These are phyloP conservation scores for Cryomyces minteri DNA, from an alignment of 495 filamentous ascomycete species.

Conservation along the genomic window DNA sequence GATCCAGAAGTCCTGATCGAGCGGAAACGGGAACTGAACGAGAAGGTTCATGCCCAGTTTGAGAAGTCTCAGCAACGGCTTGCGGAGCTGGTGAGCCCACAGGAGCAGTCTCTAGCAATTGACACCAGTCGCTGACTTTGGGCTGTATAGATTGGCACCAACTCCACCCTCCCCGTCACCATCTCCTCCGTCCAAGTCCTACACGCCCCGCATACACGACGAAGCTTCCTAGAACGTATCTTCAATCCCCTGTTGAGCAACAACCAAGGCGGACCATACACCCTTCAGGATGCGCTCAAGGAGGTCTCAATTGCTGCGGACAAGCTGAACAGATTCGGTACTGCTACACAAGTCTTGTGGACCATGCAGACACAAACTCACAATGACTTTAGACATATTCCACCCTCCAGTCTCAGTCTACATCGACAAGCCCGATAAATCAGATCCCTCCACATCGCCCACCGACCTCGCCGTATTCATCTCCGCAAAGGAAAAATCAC, in stretches of 20 bases:
- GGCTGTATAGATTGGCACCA: slow-evolving; percentile 43
- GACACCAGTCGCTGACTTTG: slow-evolving; percentile 1
- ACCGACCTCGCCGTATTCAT: slow-evolving; percentile 67
- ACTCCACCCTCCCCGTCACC: slow-evolving; percentile 58
- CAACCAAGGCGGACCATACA: slow-evolving; percentile 47
- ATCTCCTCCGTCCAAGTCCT: slow-evolving; percentile 70
- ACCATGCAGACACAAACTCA: not conserved
- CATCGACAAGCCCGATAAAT: slow-evolving; percentile 46
- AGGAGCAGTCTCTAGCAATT: not conserved
- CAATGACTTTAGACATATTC: slow-evolving; percentile 49
- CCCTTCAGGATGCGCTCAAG: slow-evolving; percentile 54
- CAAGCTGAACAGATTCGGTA: slow-evolving; percentile 71
- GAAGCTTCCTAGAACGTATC: slow-evolving; percentile 58
- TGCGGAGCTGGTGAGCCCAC: slow-evolving; percentile 28
- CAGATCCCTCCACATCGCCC: slow-evolving; percentile 36
- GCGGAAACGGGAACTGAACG: slow-evolving; percentile 41
- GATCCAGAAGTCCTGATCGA: slow-evolving; percentile 43
- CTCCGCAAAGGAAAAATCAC: slow-evolving; percentile 55
- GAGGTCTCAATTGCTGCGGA: slow-evolving; percentile 46
- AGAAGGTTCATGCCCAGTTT: slow-evolving; percentile 41
- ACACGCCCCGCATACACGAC: slow-evolving; percentile 57
- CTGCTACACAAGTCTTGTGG: slow-evolving; percentile 1
- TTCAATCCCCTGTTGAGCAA: slow-evolving; percentile 58
- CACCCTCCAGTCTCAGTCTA: slow-evolving; percentile 64
- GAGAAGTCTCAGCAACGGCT: slow-evolving; percentile 47